Base-by-base conservation (phyloP, 805 yeast genomes). In the Nakazawaea laoshanensis region DNA sequence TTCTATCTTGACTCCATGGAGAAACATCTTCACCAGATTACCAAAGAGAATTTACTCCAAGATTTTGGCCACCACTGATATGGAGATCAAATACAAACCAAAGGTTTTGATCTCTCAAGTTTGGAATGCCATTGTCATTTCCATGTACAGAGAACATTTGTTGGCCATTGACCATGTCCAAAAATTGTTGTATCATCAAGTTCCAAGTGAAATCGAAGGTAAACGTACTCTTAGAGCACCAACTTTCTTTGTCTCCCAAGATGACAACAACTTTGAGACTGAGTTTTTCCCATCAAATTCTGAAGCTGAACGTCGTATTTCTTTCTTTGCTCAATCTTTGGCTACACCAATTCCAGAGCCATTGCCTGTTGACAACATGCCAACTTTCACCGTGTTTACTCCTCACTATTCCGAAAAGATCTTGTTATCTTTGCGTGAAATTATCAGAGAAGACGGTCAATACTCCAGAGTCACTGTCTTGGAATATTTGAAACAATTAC, bases 291-390 rank as follows among this genome's bases (percentile, higher is more conserved):
- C 98, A 48, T 72, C 78, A 52, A 77, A 89, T 61, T 86, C 96
- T 28, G 99, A 92, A 63, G 98, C 99, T 43, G 98, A 94, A 67
- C 88, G 98, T 70, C 92, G 99, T 73, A 88, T 92, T 49, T 85
- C 96, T 39, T 92, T 94, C 82, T 92, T 92, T 66, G 99, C 99
- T 39, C 98, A 92, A 63, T 88, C 97, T 8, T 70, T 92, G 61
- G 94, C 98, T 33, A 92, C 98, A 39, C 98, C 98, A 47, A 88
- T 92, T 49, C 95, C 96, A 42, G 98, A 92, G 65, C 97, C 99
- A 42, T 70, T 92, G 54, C 98, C 99, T 27, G 97, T 94, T 47
- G 98, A 92, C 62, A 89, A 89, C 70, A 92, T 92, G 98, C 99
- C 99, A 44, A 89, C 97, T 9, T 92, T 92, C 61, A 88, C 98